phyloP scores from a whole-genome alignment of 208 protist species.

The Trypanosoma caninum region DNA sequence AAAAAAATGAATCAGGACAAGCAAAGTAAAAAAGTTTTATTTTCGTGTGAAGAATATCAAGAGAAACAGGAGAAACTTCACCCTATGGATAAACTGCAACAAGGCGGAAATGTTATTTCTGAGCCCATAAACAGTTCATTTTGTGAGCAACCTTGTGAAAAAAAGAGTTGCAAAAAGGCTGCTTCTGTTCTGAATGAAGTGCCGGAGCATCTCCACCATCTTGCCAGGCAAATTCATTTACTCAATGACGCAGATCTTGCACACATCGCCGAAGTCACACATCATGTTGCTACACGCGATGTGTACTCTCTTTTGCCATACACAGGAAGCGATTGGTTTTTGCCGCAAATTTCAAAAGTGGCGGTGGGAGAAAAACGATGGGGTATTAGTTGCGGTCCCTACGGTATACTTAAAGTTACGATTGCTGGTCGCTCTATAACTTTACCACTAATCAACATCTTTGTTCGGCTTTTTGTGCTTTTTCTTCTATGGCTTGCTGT shows the following conservation, averaged over 20 bases:
- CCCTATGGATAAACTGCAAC: neutral
- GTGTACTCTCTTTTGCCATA: conserved; percentile 77
- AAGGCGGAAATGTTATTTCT: no score
- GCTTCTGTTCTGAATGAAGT: conserved; percentile 5
- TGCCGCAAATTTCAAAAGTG: conserved; percentile 51
- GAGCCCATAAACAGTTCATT: no score
- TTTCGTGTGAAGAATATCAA: neutral
- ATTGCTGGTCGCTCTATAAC: conserved; percentile 50
- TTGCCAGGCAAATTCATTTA: conserved; percentile 48
- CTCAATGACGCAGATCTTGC: conserved; percentile 52
- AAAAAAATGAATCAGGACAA: neutral
- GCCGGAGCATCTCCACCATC: conserved; percentile 44
- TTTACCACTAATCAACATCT: conserved; percentile 52
- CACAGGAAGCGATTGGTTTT: conserved; percentile 72
- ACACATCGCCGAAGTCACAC: conserved; percentile 46
- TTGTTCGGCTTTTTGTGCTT: conserved; percentile 56
- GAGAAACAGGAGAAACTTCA: neutral
- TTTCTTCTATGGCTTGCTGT: conserved; percentile 62
- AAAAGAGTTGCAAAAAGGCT: neutral
- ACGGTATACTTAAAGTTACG: conserved; percentile 42
- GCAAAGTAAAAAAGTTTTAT: neutral
- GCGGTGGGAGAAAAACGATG: conserved; percentile 36
- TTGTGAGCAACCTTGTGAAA: no score
- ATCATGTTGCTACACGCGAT: conserved; percentile 48
- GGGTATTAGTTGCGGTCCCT: conserved; percentile 35